A percentile compares a stretch with the other conserved stretches of the same genome.
These are phyloP conservation scores for Podospora bellae-mahoneyi DNA, from an alignment of 495 filamentous ascomycete genomes.

Conservation along the genomic window DNA sequence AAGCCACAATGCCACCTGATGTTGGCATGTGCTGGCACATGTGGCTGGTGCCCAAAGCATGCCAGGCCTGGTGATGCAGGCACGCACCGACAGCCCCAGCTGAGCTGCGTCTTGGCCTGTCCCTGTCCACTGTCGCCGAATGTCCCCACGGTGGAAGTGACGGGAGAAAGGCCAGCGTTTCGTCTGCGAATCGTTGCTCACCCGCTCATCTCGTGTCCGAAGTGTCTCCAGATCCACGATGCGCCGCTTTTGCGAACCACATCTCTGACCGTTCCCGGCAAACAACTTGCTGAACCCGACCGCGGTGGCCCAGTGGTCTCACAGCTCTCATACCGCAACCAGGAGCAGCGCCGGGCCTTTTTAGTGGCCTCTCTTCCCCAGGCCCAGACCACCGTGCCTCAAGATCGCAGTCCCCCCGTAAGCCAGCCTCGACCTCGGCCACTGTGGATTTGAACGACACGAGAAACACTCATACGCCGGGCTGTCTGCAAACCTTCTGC, in stretches of 20 bases:
- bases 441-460: neutral
- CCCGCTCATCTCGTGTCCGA: neutral
- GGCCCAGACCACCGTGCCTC: slow-evolving; percentile 9
- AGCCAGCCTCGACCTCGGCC: neutral
- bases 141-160: neutral
- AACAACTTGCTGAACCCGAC: slow-evolving; percentile 4
- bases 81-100: neutral
- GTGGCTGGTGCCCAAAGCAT: neutral
- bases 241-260: slow-evolving; percentile 13
- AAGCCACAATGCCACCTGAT: neutral
- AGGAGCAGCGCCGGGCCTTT: slow-evolving; percentile 9
- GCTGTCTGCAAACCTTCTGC: neutral
- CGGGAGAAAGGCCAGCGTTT: slow-evolving; percentile 4
- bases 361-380: slow-evolving; percentile 19
- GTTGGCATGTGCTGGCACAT: neutral
- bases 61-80: neutral
- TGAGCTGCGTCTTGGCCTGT: neutral
- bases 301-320: slow-evolving; percentile 15
- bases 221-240: slow-evolving; percentile 4
- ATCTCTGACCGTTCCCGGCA: slow-evolving; percentile 12
- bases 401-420: slow-evolving; percentile 15
- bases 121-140: neutral
- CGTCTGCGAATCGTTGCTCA: slow-evolving; percentile 7
- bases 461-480: neutral
- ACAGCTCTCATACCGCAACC: slow-evolving; percentile 13